Conservation (phyloP, 1,139 yeast species). For the Candida sp. region DNA sequence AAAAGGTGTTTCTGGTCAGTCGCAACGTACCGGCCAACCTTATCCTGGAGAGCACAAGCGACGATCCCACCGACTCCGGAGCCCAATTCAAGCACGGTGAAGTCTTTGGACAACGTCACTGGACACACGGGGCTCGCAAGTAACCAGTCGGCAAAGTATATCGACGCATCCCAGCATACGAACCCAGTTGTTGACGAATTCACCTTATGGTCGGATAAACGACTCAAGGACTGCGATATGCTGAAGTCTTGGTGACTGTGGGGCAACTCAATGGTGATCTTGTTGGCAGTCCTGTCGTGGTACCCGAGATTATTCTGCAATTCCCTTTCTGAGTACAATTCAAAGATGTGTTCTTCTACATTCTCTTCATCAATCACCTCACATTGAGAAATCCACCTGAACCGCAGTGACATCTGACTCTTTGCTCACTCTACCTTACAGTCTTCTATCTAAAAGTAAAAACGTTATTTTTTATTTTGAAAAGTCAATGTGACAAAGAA, state of each 20-base stretch:
- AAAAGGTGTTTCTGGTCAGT: constrained; percentile 67
- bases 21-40: constrained; percentile 47
- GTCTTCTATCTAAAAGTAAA: neutral
- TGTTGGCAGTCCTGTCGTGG: constrained; percentile 37
- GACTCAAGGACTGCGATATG: constrained; percentile 47
- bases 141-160: constrained; percentile 56
- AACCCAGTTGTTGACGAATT: constrained; percentile 73
- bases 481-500: neutral
- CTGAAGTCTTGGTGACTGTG: constrained; percentile 30
- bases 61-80: constrained; percentile 67
- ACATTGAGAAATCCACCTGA: constrained; percentile 3
- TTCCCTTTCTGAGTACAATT: constrained; percentile 42
- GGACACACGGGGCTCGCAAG: constrained; percentile 11
- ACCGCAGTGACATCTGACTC: neutral
- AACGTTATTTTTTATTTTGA: neutral
- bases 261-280: constrained; percentile 36
- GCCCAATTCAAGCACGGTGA: constrained; percentile 62
- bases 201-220: constrained; percentile 38
- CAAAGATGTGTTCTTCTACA: constrained; percentile 51
- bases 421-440: neutral
- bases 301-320: constrained; percentile 52
- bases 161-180: constrained; percentile 64
- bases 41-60: constrained; percentile 48
- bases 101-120: constrained; percentile 11
- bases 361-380: constrained; percentile 10